These are phyloP conservation scores for Ephemerocybe angulata DNA, from an alignment of 768 basidiomycete genomes.

Conservation along the genomic window DNA sequence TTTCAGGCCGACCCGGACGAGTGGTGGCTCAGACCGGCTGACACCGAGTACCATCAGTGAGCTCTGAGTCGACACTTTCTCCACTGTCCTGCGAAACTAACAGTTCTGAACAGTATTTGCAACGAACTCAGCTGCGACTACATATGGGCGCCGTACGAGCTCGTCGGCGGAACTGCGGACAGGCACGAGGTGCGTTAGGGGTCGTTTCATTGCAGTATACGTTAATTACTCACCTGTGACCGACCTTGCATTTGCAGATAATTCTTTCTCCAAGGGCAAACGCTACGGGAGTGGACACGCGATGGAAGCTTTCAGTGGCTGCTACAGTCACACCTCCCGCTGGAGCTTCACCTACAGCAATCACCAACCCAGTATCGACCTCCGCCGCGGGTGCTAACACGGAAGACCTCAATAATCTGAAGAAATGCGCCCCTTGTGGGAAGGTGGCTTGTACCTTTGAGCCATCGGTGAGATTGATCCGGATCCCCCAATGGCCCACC, in stretches of 20 bases:
- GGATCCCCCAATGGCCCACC: too few relatives aligned
- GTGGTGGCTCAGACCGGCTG: not conserved
- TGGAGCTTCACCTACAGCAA: not conserved
- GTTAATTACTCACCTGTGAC: not conserved
- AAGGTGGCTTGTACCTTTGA: not conserved
- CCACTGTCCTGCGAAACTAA: not conserved
- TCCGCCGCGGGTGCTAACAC: not conserved
- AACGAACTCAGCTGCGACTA: not conserved
- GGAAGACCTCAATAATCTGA: not conserved
- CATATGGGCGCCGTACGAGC: not conserved
- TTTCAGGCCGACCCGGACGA: too few relatives aligned
- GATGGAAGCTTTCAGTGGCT: not conserved
- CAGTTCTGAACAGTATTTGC: not conserved
- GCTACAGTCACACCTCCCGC: not conserved
- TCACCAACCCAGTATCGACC: not conserved
- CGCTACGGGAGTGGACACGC: not conserved
- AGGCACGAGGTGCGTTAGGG: not conserved
- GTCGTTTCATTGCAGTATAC: not conserved
- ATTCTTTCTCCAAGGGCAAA: not conserved
- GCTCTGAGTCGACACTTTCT: not conserved
- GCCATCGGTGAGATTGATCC: not conserved
- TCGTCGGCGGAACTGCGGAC: not conserved
- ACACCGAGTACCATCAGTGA: not conserved
- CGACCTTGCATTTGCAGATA: not conserved
- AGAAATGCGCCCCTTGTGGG: not conserved